These are phyloP conservation scores for Oryza glaberrima DNA, from an alignment of 176 grass and related monocot species.

Conservation along the genomic window DNA sequence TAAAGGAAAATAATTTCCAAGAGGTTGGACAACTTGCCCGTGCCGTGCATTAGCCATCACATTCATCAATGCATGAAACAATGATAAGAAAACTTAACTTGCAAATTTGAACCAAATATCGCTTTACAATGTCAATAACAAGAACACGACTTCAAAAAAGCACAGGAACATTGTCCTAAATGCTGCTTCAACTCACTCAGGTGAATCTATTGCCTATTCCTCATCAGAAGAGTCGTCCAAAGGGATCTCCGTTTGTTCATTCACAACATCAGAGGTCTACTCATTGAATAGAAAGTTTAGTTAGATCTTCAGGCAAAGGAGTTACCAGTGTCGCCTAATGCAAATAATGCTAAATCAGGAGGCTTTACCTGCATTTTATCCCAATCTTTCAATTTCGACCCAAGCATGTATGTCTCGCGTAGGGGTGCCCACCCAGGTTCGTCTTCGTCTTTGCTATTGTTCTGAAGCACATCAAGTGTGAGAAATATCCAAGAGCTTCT, in stretches of 20 bases:
- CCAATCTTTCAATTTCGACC: conserved; percentile 86
- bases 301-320: conserved; percentile 16
- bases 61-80: neutral
- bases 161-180: neutral
- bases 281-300: neutral
- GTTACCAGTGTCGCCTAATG: neutral
- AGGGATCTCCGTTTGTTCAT: conserved; percentile 29
- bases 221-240: conserved; percentile 59
- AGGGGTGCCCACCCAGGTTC: conserved; percentile 74
- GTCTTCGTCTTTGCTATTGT: conserved; percentile 55
- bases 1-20: no score
- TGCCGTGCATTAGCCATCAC: neutral
- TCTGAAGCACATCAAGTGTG: conserved; percentile 42
- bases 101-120: neutral
- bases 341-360: neutral
- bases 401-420: conserved; percentile 75
- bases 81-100: neutral
- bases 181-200: conserved; percentile 2
- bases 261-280: conserved; percentile 48
- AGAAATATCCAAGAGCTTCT: neutral
- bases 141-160: neutral
- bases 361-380: conserved; percentile 68
- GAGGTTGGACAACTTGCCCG: no score
- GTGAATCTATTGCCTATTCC: conserved; percentile 44
- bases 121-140: conserved; percentile 7